Conservation (phyloP, 495 filamentous ascomycete species). For the Penicillium taxi region DNA sequence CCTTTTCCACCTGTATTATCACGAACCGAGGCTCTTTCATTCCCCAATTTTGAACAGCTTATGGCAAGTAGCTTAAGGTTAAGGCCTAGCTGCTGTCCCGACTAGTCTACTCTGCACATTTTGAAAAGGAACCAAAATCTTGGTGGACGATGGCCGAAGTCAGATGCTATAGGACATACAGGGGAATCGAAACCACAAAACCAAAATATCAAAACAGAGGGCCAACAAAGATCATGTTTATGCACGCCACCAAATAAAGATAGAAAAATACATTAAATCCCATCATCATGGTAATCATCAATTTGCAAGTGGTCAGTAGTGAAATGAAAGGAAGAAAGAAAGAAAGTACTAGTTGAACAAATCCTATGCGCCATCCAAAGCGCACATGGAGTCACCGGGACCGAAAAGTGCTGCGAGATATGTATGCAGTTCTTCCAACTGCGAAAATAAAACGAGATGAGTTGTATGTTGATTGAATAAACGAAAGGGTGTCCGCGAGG, state of each 20-base stretch:
- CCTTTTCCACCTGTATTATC: too few species aligned
- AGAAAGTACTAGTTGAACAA: constrained; percentile 1
- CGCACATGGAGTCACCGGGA: constrained; percentile 1
- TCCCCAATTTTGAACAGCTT: too few species aligned
- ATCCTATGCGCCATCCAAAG: constrained; percentile 10
- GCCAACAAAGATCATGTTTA: constrained; percentile 12
- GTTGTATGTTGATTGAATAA: too few species aligned
- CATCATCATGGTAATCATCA: constrained; percentile 17
- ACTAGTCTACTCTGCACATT: too few species aligned
- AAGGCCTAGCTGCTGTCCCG: too few species aligned
- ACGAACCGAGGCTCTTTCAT: too few species aligned
- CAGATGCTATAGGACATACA: constrained; percentile 15
- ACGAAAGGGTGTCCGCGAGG: constrained; percentile 18
- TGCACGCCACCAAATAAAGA: constrained; percentile 8
- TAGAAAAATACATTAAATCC: constrained; percentile 4
- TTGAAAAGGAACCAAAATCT: constrained; percentile 12
- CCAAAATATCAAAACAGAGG: constrained; percentile 10
- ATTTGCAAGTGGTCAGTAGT: constrained; percentile 1
- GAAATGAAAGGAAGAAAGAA: constrained; percentile 5
- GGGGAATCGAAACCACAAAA: constrained; percentile 22
- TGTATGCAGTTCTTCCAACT: constrained; percentile 22
- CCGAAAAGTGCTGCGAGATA: constrained; percentile 32
- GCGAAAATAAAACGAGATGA: constrained; percentile 5
- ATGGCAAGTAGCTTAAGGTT: too few species aligned
- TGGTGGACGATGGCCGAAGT: constrained; percentile 8